Conservation (phyloP, 202 grass and related monocot species). For the Setaria italica region DNA sequence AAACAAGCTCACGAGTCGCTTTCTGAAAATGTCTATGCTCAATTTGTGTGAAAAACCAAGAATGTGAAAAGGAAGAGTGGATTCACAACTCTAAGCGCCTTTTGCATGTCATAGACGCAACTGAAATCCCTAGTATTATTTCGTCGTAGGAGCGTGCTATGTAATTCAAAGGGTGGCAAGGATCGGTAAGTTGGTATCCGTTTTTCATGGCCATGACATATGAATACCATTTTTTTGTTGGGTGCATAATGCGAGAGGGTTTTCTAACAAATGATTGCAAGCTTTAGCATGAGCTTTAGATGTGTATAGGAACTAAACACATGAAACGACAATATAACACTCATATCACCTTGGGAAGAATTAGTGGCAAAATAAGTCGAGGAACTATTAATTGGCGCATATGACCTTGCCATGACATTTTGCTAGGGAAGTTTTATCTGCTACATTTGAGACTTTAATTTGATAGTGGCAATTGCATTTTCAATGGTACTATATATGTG, state of each 20-base stretch:
- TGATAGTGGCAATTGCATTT: neutral
- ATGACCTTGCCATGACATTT: neutral
- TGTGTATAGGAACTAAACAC: too few relatives aligned
- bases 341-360: too few relatives aligned
- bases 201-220: neutral
- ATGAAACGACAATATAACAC: neutral
- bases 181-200: neutral
- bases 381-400: neutral
- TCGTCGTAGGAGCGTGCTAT: neutral
- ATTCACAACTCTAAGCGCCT: neutral
- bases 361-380: neutral
- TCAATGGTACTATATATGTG: neutral
- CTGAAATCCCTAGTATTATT: neutral
- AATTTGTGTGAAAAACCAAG: neutral
- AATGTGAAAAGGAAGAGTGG: too few relatives aligned
- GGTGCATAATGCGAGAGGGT: neutral
- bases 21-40: neutral
- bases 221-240: neutral
- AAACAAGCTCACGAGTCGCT: neutral
- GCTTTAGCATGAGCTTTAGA: neutral
- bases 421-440: neutral
- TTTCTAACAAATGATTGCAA: neutral
- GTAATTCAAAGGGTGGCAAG: too few relatives aligned
- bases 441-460: neutral
- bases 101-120: neutral